phyloP scores from a whole-genome alignment of 306 rosid species.

The Lagenaria siceraria region DNA sequence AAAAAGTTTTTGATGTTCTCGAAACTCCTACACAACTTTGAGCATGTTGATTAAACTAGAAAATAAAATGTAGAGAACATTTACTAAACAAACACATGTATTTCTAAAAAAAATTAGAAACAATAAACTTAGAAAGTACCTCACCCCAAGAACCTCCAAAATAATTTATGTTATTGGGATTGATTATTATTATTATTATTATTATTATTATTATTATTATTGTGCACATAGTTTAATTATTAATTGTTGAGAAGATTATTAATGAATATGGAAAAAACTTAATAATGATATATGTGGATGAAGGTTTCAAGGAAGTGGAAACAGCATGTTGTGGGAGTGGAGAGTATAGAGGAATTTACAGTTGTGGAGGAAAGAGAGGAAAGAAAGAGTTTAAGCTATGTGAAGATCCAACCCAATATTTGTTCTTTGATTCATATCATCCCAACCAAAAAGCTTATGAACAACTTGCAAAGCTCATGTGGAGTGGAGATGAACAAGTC shows the following conservation, averaged over 20 bases:
- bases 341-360: slow-evolving; percentile 11
- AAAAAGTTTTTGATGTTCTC: too few relatives aligned
- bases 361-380: slow-evolving; percentile 19
- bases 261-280: not conserved
- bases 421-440: not conserved
- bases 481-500: not conserved
- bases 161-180: too few relatives aligned
- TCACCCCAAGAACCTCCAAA: too few relatives aligned
- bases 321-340: slow-evolving; percentile 29
- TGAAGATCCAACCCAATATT: not conserved
- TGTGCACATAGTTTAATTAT: too few relatives aligned
- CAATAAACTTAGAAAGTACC: too few relatives aligned
- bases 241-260: not conserved
- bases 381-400: not conserved
- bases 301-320: slow-evolving; percentile 28
- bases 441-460: not conserved
- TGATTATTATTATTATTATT: too few relatives aligned
- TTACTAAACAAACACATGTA: too few relatives aligned
- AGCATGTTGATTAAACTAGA: too few relatives aligned
- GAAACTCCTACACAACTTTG: too few relatives aligned
- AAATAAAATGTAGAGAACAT: too few relatives aligned
- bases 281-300: not conserved
- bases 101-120: too few relatives aligned
- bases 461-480: not conserved
- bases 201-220: too few relatives aligned